Base-by-base conservation (phyloP, 106 monocot genomes). In the Platanthera guangdongensis region DNA sequence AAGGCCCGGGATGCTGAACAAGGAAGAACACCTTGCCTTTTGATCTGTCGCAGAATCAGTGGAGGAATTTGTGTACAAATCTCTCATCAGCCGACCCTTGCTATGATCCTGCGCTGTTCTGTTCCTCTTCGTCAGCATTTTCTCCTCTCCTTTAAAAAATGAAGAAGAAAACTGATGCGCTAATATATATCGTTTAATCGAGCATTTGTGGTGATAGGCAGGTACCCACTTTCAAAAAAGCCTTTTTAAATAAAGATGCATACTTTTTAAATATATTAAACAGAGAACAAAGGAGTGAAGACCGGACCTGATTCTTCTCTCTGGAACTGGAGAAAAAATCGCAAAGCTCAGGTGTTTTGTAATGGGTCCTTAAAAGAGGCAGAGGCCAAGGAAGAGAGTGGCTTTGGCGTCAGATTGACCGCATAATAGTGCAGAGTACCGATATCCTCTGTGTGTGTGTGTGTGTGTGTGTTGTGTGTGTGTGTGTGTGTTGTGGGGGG, bases 61-160 rank as follows among this genome's bases (percentile, higher is more conserved):
- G 6, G 75, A 72, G 50, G 73, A 73, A 50, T 73, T 82, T 48
- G 80, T 78, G 21, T 68, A 51, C 53, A 79, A 83, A 89, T 82
- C 74, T 68, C 68, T 9, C 74, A 76, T 76, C 19, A 76, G 52
- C 45, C 79, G 75, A 30, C 11, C 65, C 72, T 63, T 87, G 51
- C 63, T 77, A 76, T 83, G 83, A 52, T 81, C 78, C 74, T 73
- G 74, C 47, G 55, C 72, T 57, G 79, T 50, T 55, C 81, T 70
- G 79, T 81, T 80, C 79, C 77, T 81, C 80, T 81, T 84, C 78
- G 82, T 84, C 83, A 88, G 80, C 92, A 88, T 88, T 79, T 18
- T 79, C 32, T 52, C 63, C 50, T 9, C 57, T 46, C 50, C 12
- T 47, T 10, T 47, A 21, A 63, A 63, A 63, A 63, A 63, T 6